These are phyloP conservation scores for Ganoderma lingzhi DNA, from an alignment of 1,284 basidiomycete species.

Conservation along the genomic window DNA sequence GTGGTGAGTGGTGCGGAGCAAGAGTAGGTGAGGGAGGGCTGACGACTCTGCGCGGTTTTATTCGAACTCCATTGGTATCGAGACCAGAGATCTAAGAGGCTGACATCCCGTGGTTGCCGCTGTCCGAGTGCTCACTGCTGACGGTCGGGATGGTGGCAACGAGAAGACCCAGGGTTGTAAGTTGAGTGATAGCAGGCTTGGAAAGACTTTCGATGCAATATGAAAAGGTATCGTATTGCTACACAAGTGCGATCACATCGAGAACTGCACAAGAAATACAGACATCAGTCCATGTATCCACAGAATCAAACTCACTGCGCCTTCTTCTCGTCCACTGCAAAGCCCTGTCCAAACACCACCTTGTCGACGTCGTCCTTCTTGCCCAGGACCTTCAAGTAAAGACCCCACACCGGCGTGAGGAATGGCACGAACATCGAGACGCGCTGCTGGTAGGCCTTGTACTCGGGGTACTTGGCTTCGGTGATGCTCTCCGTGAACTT, in stretches of 20 bases:
- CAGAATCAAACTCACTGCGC: conserved; percentile 22
- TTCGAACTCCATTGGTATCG: neutral
- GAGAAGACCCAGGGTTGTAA: neutral
- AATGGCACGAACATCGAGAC: conserved; percentile 86
- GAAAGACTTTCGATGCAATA: neutral
- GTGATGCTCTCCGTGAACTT: conserved; percentile 85
- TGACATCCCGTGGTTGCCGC: neutral
- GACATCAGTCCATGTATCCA: neutral
- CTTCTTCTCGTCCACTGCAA: conserved; percentile 32
- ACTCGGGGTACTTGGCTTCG: conserved; percentile 78
- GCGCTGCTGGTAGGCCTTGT: conserved; percentile 76
- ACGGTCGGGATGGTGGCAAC: neutral
- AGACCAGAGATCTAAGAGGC: neutral
- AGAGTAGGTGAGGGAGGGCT: neutral
- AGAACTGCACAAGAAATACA: conserved; percentile 2
- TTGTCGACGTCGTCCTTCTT: conserved; percentile 48
- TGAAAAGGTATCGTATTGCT: neutral
- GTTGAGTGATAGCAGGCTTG: neutral
- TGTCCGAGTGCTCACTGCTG: no score
- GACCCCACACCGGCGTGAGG: conserved; percentile 55
- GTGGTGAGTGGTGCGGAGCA: neutral
- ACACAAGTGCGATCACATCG: neutral
- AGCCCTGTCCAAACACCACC: conserved; percentile 50
- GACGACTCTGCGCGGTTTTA: neutral
- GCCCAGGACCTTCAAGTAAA: conserved; percentile 44